A percentile compares a stretch with the other conserved stretches of the same genome.
Conservation (phyloP, 805 yeast genomes). For the Yamadazyma tumulicola region DNA sequence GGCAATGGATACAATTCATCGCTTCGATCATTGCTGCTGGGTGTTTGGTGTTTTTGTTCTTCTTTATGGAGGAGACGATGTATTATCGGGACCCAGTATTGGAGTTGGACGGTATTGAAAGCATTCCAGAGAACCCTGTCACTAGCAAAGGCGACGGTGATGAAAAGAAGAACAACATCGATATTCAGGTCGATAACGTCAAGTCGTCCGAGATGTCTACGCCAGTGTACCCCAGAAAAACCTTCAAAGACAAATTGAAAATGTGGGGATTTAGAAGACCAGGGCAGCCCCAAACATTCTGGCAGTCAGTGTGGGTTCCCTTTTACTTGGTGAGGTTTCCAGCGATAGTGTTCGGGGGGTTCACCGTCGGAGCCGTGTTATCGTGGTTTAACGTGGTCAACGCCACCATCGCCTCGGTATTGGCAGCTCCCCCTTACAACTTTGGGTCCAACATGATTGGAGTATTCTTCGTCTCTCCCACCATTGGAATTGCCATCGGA, state of each 20-base stretch:
- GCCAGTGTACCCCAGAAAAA: slow-evolving; percentile 5
- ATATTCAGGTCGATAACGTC: slow-evolving; percentile 5
- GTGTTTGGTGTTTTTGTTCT: slow-evolving; percentile 20
- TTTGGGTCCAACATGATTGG: slow-evolving; percentile 11
- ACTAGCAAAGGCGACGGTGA: background rate
- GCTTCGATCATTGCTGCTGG: slow-evolving; percentile 26
- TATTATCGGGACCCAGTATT: slow-evolving; percentile 15
- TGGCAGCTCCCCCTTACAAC: slow-evolving; percentile 11
- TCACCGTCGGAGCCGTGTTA: slow-evolving; percentile 19
- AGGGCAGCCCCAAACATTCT: slow-evolving; percentile 9
- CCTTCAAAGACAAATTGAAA: slow-evolving; percentile 11
- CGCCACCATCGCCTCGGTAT: slow-evolving; percentile 20
- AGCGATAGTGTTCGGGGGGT: slow-evolving; percentile 18
- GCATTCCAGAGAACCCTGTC: slow-evolving; percentile 10
- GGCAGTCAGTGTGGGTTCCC: slow-evolving; percentile 15
- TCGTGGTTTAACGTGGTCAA: slow-evolving; percentile 22
- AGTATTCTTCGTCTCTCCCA: slow-evolving; percentile 10
- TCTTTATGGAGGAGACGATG: slow-evolving; percentile 33
- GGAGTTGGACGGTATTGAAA: slow-evolving; percentile 7
- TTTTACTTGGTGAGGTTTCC: slow-evolving; percentile 17
- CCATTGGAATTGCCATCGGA: slow-evolving; percentile 13
- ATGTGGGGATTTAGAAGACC: slow-evolving; percentile 13
- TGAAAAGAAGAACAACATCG: slow-evolving; percentile 2
- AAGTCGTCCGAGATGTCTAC: slow-evolving; percentile 2
- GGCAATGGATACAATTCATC: slow-evolving; percentile 32